These are phyloP conservation scores for Diaporthe citrichinensis DNA, from an alignment of 2,329 filamentous ascomycete genomes.

Conservation along the genomic window DNA sequence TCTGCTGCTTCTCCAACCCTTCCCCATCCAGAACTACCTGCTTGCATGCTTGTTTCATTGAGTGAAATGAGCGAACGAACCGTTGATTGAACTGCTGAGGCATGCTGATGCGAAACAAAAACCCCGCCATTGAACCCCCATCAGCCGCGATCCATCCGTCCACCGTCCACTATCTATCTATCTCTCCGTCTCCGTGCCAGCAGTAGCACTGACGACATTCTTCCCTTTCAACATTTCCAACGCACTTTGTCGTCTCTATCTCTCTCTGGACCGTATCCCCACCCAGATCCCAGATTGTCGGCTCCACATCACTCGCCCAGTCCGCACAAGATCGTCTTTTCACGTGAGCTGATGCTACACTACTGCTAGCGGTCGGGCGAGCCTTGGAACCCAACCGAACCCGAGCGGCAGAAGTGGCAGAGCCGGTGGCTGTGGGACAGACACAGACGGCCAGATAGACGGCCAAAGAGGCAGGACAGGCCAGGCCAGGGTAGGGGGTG, in stretches of 20 bases:
- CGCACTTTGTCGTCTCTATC: background rate
- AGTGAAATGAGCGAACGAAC: background rate
- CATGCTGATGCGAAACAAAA: conserved; percentile 50
- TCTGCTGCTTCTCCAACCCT: conserved; percentile 18
- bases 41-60: conserved; percentile 23
- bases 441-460: conserved; percentile 17
- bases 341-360: conserved; percentile 30
- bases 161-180: conserved; percentile 6
- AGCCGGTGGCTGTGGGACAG: conserved; percentile 34
- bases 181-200: background rate
- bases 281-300: conserved; percentile 28
- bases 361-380: conserved; percentile 34
- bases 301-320: conserved; percentile 22
- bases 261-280: background rate
- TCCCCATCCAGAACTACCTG: conserved; percentile 1
- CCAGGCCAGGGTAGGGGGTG: conserved; percentile 34
- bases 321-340: conserved; percentile 32
- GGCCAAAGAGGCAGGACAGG: conserved; percentile 34
- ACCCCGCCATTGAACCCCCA: conserved; percentile 48
- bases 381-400: conserved; percentile 37
- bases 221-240: background rate
- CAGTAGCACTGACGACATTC: conserved; percentile 36
- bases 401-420: conserved; percentile 23
- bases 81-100: conserved; percentile 13
- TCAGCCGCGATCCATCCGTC: background rate